Conservation (phyloP, 805 yeast genomes). For the Saturnispora halmiae region DNA sequence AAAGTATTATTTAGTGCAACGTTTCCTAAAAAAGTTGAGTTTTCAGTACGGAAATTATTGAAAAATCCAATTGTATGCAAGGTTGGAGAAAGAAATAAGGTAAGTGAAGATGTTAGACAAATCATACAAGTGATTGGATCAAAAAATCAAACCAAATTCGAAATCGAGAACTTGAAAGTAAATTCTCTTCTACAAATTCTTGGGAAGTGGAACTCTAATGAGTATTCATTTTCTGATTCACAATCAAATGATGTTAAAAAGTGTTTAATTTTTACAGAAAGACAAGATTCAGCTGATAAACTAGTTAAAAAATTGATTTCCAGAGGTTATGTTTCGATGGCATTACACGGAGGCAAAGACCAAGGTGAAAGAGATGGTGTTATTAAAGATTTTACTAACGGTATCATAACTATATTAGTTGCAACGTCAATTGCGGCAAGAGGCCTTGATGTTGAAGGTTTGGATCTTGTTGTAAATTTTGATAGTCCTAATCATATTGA, state of each 20-base stretch:
- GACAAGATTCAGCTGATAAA: conserved; percentile 79
- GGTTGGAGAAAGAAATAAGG: conserved; percentile 73
- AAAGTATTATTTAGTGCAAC: conserved; percentile 92
- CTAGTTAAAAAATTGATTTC: conserved; percentile 45
- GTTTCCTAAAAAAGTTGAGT: conserved; percentile 72
- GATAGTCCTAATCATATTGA: conserved; percentile 85
- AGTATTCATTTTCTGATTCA: conserved; percentile 22
- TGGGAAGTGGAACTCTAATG: conserved; percentile 25
- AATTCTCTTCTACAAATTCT: conserved; percentile 43
- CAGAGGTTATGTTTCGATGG: conserved; percentile 48
- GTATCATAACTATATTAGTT: conserved; percentile 55
- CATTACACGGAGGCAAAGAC: conserved; percentile 89
- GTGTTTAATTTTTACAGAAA: conserved; percentile 74
- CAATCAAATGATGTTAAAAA: conserved; percentile 31
- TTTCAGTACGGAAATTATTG: conserved; percentile 58
- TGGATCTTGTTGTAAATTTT: conserved; percentile 71
- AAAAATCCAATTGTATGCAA: conserved; percentile 61
- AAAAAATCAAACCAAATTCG: conserved; percentile 37
- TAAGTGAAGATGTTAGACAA: conserved; percentile 74
- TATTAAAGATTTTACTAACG: conserved; percentile 56
- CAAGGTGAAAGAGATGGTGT: conserved; percentile 74
- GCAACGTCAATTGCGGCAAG: conserved; percentile 95
- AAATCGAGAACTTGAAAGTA: conserved; percentile 46
- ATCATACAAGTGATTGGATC: conserved; percentile 45
- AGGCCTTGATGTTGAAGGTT: conserved; percentile 86